A percentile compares a stretch with the other conserved stretches of the same genome.
Evolutionary conservation across 495 filamentous ascomycete genomes (phyloP).

Genomic region (Opeltia flavorubescens): DNA sequence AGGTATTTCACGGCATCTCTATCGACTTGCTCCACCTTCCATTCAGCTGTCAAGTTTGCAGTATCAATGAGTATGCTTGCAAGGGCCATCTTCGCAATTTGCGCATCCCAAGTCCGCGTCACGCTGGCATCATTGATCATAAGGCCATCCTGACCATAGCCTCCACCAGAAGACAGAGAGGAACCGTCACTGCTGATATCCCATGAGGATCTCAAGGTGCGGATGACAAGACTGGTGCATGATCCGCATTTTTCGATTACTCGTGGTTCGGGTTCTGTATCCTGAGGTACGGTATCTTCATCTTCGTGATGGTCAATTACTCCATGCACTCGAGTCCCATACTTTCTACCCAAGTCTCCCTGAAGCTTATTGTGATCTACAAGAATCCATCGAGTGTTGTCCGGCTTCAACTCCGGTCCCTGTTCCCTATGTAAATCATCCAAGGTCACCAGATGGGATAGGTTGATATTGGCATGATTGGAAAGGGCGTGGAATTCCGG

Average conservation of each 20-base stretch:
- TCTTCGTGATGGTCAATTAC: conserved; percentile 90
- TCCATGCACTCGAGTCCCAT: conserved; percentile 39
- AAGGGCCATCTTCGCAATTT: conserved; percentile 64
- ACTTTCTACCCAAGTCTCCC: conserved; percentile 31
- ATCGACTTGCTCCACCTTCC: conserved; percentile 66
- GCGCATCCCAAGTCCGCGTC: conserved; percentile 30
- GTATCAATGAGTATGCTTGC: conserved; percentile 81
- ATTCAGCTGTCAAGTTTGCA: conserved; percentile 47
- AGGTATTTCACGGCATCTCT: conserved; percentile 48
- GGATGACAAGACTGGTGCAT: conserved; percentile 64
- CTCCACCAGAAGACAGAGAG: conserved; percentile 18
- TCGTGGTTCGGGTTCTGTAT: conserved; percentile 33
- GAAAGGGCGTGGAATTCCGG: not conserved
- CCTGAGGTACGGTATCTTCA: conserved; percentile 45
- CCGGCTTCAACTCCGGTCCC: conserved; percentile 19
- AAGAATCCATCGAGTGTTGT: conserved; percentile 41
- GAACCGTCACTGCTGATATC: conserved; percentile 19
- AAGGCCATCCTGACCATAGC: conserved; percentile 16
- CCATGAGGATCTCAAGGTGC: conserved; percentile 48
- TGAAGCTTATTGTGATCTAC: conserved; percentile 85
- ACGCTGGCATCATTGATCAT: conserved; percentile 17
- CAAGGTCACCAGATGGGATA: conserved; percentile 27
- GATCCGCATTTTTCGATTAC: conserved; percentile 58
- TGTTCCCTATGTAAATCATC: conserved; percentile 24
- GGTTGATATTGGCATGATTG: conserved; percentile 22